These are phyloP conservation scores for Scheffersomyces titani DNA, from an alignment of 1,139 yeast genomes.

Conservation along the genomic window DNA sequence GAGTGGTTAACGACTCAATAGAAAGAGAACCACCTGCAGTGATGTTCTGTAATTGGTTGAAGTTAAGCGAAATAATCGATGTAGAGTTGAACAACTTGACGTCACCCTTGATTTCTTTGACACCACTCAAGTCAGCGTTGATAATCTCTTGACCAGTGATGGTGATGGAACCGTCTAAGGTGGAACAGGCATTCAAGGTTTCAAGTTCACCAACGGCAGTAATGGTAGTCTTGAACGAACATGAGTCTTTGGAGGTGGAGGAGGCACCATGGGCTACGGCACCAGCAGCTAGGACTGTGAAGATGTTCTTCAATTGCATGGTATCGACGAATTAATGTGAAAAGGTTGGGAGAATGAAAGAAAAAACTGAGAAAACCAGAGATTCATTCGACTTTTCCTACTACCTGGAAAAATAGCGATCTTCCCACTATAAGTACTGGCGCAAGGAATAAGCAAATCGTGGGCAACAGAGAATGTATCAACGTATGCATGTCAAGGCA, in stretches of 20 bases:
- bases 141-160: conserved; percentile 40
- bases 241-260: conserved; percentile 17
- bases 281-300: conserved; percentile 16
- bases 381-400: background rate
- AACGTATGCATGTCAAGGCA: background rate
- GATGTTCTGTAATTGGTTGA: conserved; percentile 32
- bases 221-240: conserved; percentile 45
- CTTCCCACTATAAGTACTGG: background rate
- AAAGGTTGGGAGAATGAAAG: background rate
- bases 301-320: conserved; percentile 14
- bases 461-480: background rate
- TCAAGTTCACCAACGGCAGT: conserved; percentile 39
- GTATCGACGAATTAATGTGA: background rate
- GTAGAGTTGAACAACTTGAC: conserved; percentile 42
- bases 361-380: conserved; percentile 1
- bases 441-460: background rate
- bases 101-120: conserved; percentile 37
- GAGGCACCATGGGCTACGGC: conserved; percentile 15
- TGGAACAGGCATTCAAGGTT: conserved; percentile 40
- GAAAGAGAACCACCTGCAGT: conserved; percentile 32
- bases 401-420: background rate
- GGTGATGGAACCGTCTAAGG: conserved; percentile 42
- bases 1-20: conserved; percentile 42
- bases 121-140: conserved; percentile 34
- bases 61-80: conserved; percentile 36